These are phyloP conservation scores for Aegilops longissima DNA, from an alignment of 176 grass and related monocot genomes.

Conservation along the genomic window DNA sequence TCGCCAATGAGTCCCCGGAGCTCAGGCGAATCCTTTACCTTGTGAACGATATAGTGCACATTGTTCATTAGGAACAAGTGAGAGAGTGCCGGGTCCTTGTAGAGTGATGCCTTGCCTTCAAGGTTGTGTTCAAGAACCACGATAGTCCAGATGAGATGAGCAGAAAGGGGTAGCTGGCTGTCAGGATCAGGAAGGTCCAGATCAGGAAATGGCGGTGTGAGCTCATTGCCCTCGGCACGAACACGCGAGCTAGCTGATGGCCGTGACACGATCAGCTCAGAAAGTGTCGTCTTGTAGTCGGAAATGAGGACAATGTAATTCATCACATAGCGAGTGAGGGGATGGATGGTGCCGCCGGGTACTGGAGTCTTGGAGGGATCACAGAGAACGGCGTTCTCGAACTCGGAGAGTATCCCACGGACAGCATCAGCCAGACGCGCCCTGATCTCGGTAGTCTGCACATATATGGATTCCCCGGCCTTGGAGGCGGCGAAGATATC, in stretches of 20 bases:
- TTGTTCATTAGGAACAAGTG: constrained; percentile 95
- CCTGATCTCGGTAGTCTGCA: constrained; percentile 69
- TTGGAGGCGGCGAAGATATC: constrained; percentile 68
- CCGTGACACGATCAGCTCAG: constrained; percentile 57
- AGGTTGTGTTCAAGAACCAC: constrained; percentile 84
- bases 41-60: constrained; percentile 88
- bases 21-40: constrained; percentile 74
- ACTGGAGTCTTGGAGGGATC: constrained; percentile 75
- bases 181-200: constrained; percentile 71
- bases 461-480: constrained; percentile 64
- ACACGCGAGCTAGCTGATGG: constrained; percentile 52
- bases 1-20: constrained; percentile 67
- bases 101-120: constrained; percentile 71
- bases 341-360: constrained; percentile 84
- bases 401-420: constrained; percentile 87
- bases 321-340: constrained; percentile 95
- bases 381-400: constrained; percentile 81
- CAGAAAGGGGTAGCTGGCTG: constrained; percentile 55
- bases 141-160: constrained; percentile 87
- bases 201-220: constrained; percentile 37
- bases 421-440: constrained; percentile 74
- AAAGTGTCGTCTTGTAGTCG: constrained; percentile 79
- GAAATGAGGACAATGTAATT: constrained; percentile 85
- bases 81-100: constrained; percentile 65
- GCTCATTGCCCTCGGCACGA: constrained; percentile 33